Percentiles rank a stretch among this genome's conserved stretches.
These are phyloP conservation scores for Ophiostoma pallidulum DNA, from an alignment of 2,329 filamentous ascomycete species.

Conservation along the genomic window DNA sequence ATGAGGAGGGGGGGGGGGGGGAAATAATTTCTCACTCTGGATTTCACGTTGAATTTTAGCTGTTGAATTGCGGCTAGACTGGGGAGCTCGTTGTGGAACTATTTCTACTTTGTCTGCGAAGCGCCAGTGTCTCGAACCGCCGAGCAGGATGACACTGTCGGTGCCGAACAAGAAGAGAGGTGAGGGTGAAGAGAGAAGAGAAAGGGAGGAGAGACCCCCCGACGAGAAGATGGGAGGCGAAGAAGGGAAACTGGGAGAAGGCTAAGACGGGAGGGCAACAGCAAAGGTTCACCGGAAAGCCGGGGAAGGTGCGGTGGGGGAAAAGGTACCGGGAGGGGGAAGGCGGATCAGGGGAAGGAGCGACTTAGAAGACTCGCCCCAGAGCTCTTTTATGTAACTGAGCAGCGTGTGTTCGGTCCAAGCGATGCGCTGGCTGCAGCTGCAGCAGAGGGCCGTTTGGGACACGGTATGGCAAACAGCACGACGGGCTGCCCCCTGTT, in stretches of 20 bases:
- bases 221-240: neutral
- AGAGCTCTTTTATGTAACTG: slow-evolving; percentile 2
- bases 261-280: neutral
- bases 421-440: no score
- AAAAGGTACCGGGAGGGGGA: neutral
- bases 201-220: no score
- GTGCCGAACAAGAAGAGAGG: neutral
- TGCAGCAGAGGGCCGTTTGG: no score
- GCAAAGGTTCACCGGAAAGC: neutral
- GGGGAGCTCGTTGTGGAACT: no score
- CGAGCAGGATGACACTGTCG: neutral
- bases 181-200: neutral
- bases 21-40: no score
- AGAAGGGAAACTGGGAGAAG: neutral
- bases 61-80: no score
- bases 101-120: no score
- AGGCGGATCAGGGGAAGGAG: neutral
- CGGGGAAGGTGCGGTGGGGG: slow-evolving; percentile 5
- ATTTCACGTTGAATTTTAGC: no score
- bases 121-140: no score
- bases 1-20: neutral
- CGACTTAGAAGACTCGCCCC: neutral
- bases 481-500: no score
- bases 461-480: no score
- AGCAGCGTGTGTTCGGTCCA: no score